Base-by-base conservation (phyloP, 2,329 filamentous ascomycete genomes). In the Hypoxylon sp. region DNA sequence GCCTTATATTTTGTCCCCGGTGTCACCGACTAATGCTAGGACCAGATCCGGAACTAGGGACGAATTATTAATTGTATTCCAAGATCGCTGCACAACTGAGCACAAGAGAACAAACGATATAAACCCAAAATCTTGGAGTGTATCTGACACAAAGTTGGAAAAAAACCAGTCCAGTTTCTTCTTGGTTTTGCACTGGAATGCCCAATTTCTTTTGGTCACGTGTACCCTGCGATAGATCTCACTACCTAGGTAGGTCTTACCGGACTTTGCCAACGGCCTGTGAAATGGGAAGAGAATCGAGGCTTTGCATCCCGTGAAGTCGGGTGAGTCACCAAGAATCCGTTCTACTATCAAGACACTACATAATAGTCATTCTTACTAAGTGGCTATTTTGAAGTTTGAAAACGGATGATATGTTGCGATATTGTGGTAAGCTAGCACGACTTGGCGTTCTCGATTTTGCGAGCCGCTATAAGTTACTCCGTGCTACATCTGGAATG, bases 351-450 rank as follows among this genome's bases (percentile, higher is more conserved):
- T 49, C 23, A 43, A 43, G 9, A 43, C 9, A 43, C 38, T 21
- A 43, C 17, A 11, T 30, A 49, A 7, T 14, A 17, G 10, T 17
- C 11, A 43, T 14, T 49, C 14, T 17, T 10, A 49, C 23, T 17
- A 17, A 25, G 46, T 1, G 13, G 46, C n/a, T 28, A 6, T 49
- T 25, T 32, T 30, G n/a, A 36, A 46, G 34, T 36, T 62, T 50
- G 53, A 52, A 62, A 62, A 59, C 62, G 41, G 60, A 53, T 56
- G 43, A 58, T 56, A 65, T 51, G 48, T 59, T 56, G 36, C 53
- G 45, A 58, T 30, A 32, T 45, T 30, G 36, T 17, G 21, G 43
- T 48, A 23, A 49, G 43, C 32, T 41, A 23, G 25, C 34, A 23
- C 13, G 14, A 13, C 25, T 61, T 46, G 28, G 25, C 36, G 25